Percentiles rank a stretch among this genome's conserved stretches.
Conservation (phyloP, 176 grass and related monocot genomes). For the Lolium perenne region DNA sequence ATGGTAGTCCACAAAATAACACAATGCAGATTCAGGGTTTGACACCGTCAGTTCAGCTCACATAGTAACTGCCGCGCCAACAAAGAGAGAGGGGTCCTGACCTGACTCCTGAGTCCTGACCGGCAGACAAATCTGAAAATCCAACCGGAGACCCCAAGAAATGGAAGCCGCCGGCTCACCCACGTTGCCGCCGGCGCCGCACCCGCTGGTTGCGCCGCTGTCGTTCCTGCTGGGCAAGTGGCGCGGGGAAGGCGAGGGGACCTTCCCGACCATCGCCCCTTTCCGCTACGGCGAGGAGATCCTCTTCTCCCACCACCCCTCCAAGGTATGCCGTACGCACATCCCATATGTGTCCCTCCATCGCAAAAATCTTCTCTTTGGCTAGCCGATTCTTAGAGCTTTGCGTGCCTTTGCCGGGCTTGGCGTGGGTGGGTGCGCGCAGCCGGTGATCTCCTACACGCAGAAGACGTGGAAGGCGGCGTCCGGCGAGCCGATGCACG, state of each 20-base stretch:
- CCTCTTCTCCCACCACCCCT: slow-evolving; percentile 84
- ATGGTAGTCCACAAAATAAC: too few relatives aligned
- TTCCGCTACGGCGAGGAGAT: slow-evolving; percentile 96
- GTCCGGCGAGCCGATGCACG: slow-evolving; percentile 87
- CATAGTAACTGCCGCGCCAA: background rate
- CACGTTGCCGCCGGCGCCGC: slow-evolving; percentile 52
- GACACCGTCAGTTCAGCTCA: background rate
- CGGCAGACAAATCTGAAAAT: slow-evolving; percentile 19
- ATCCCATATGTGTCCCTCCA: background rate
- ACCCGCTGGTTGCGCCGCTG: slow-evolving; percentile 70
- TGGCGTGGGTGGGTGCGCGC: background rate
- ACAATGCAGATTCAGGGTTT: background rate
- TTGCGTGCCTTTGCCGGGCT: background rate
- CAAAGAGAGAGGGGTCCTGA: background rate
- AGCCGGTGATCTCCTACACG: slow-evolving; percentile 91
- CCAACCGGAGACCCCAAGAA: slow-evolving; percentile 32
- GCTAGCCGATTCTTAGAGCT: background rate
- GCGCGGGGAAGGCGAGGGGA: slow-evolving; percentile 78
- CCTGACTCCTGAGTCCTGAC: background rate
- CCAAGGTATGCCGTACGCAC: slow-evolving; percentile 54
- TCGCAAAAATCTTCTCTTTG: background rate
- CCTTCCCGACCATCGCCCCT: slow-evolving; percentile 81
- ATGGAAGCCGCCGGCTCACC: slow-evolving; percentile 45
- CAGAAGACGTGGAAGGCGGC: slow-evolving; percentile 85
- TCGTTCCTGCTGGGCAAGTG: slow-evolving; percentile 73